Evolutionary conservation across 805 yeast genomes (phyloP).

Genomic region (Candida golubevii): DNA sequence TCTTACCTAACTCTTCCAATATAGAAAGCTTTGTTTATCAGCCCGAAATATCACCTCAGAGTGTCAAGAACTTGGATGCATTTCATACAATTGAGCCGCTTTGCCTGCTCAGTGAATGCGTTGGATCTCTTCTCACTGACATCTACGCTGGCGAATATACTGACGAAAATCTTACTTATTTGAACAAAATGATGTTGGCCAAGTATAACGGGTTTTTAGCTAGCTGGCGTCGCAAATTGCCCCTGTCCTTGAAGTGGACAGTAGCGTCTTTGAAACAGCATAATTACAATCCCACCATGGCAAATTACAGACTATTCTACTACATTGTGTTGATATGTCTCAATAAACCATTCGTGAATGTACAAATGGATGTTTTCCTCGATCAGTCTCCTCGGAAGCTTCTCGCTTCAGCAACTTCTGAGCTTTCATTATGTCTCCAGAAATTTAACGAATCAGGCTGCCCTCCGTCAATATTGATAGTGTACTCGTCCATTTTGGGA

Average conservation of each 20-base stretch:
- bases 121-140: slow-evolving; percentile 16
- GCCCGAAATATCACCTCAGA: slow-evolving; percentile 4
- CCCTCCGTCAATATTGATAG: slow-evolving; percentile 13
- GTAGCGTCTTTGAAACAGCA: slow-evolving; percentile 7
- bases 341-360: slow-evolving; percentile 13
- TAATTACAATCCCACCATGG: slow-evolving; percentile 15
- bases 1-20: slow-evolving; percentile 12
- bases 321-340: slow-evolving; percentile 16
- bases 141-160: slow-evolving; percentile 13
- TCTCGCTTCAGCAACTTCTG: slow-evolving; percentile 14
- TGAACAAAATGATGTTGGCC: slow-evolving; percentile 10
- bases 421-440: slow-evolving; percentile 11
- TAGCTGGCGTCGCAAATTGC: slow-evolving; percentile 15
- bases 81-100: slow-evolving; percentile 14
- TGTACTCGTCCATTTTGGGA: slow-evolving; percentile 15
- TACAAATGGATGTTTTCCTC: slow-evolving; percentile 6
- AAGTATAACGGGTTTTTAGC: slow-evolving; percentile 9
- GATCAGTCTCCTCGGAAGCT: slow-evolving; percentile 8
- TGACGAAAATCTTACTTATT: slow-evolving; percentile 11
- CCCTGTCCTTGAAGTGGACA: slow-evolving; percentile 14
- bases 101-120: slow-evolving; percentile 16
- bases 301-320: slow-evolving; percentile 16
- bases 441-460: slow-evolving; percentile 9
- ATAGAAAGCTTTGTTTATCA: slow-evolving; percentile 15
- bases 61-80: slow-evolving; percentile 13